Percentiles rank a stretch among this genome's conserved stretches.
Evolutionary conservation across 2,329 filamentous ascomycete species (phyloP).

Genomic region (Pestalotiopsis sp.): DNA sequence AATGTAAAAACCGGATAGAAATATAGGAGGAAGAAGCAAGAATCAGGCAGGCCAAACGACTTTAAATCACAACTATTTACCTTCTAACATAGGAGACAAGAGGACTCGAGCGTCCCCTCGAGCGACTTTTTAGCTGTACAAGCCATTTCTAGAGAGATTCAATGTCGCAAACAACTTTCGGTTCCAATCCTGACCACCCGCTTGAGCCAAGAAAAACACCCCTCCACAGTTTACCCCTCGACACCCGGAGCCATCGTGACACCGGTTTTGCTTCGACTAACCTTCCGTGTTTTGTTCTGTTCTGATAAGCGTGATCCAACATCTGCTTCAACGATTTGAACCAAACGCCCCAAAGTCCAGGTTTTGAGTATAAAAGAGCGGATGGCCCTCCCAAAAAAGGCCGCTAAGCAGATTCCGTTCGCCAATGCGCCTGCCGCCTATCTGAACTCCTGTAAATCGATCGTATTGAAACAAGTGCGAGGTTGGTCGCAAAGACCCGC

Average conservation of each 20-base stretch:
- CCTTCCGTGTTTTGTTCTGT: neutral
- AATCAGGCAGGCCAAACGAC: constrained; percentile 4
- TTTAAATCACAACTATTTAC: constrained; percentile 9
- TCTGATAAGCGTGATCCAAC: neutral
- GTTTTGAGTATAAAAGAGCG: constrained; percentile 4
- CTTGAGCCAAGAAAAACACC: neutral
- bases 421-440: constrained; percentile 10
- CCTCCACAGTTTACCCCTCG: neutral
- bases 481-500: neutral
- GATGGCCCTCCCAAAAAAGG: neutral
- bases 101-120: neutral
- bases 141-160: neutral
- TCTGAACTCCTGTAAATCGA: constrained; percentile 3
- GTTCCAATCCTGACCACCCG: neutral
- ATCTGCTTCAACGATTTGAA: neutral
- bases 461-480: neutral
- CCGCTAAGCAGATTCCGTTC: constrained; percentile 2
- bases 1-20: neutral
- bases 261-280: neutral
- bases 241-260: neutral
- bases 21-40: neutral
- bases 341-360: constrained; percentile 6
- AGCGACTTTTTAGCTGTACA: constrained; percentile 1
- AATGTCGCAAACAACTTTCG: neutral
- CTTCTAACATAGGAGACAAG: constrained; percentile 8